Base-by-base conservation (phyloP, 1,139 yeast genomes). In the Pneumocystis jirovecii region DNA sequence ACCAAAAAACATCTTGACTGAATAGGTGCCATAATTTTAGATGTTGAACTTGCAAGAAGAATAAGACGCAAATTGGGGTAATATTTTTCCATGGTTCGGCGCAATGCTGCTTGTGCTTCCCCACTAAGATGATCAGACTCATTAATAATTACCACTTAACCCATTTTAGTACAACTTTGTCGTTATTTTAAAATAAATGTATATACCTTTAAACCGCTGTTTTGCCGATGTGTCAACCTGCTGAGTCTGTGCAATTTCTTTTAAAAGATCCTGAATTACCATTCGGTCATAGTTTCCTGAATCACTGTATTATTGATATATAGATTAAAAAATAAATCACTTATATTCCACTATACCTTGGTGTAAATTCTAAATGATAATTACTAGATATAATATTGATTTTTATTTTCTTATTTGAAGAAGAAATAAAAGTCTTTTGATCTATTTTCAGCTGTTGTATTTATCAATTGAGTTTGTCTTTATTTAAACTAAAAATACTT, bases 81-180 rank as follows among this genome's bases (percentile, higher is more conserved):
- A 76, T 91, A 93, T 73, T 93, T 93, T 74, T 93, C 99, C 97
- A 93, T 95, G 0, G 99, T 93, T 75, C 98, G 83, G 78, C 98
- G 84, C 70, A 93, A 79, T 0, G 98, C 98, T 17, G 97, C 97
- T 75, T 93, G 98, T 0, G 98, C 98, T 74, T 95, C 98, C 70
- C 97, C 82, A 25, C 95, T 85, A 73, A 93, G 81, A 1, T 89
- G 82, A 70, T 93, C 97, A 0, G 98, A 97, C 74, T 93, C 97
- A 73, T 95, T 93, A 67, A 93, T 90, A 17, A 93, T 83, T 25
- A 93, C 97, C 60, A 91, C 88, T 64, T 45, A 56, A n/a, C 5
- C 3, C 1, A 10, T 17, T 19, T 61, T n/a, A 45, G 29, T 7
- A 44, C 21, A 8, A 12, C 5, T 60, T 25, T 4, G n/a, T 25